phyloP scores from a whole-genome alignment of 208 protist species.

The Leishmania turanica region DNA sequence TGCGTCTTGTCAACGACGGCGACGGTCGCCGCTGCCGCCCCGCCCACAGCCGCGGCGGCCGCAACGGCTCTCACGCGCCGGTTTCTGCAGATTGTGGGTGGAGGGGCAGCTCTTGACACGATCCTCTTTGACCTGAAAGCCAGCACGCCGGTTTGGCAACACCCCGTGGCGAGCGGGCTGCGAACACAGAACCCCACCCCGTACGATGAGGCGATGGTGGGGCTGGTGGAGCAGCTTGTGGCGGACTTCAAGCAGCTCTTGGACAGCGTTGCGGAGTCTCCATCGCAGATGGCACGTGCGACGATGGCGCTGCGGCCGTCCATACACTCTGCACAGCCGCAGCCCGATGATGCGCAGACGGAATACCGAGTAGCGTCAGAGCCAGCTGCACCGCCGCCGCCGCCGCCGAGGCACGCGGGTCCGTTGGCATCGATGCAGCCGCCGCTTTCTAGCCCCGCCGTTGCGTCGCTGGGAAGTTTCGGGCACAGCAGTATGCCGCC shows the following conservation, averaged over 20 bases:
- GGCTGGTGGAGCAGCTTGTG: constrained; percentile 31
- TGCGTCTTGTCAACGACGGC: constrained; percentile 28
- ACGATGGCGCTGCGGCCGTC: neutral
- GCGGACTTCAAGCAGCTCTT: constrained; percentile 34
- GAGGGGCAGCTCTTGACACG: constrained; percentile 57
- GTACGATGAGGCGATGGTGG: constrained; percentile 55
- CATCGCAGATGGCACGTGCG: neutral
- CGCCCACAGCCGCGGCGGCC: constrained; percentile 3
- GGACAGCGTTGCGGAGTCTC: constrained; percentile 1
- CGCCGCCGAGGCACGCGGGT: no score
- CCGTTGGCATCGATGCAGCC: neutral
- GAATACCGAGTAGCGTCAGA: neutral
- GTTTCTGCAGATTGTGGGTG: constrained; percentile 63
- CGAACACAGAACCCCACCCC: constrained; percentile 37
- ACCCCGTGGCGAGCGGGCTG: constrained; percentile 60
- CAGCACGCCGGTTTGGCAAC: constrained; percentile 56
- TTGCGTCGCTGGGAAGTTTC: constrained; percentile 3
- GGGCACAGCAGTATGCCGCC: neutral
- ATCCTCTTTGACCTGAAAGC: constrained; percentile 75
- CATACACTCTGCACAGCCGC: neutral
- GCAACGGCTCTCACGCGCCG: constrained; percentile 36
- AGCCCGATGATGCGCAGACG: no score
- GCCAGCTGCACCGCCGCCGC: neutral
- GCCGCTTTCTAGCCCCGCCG: neutral
- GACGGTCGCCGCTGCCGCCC: neutral